Evolutionary conservation across 306 rosid genomes (phyloP), one percentile per base, ranked within the genome.

Genomic region (Lotus japonicus): DNA sequence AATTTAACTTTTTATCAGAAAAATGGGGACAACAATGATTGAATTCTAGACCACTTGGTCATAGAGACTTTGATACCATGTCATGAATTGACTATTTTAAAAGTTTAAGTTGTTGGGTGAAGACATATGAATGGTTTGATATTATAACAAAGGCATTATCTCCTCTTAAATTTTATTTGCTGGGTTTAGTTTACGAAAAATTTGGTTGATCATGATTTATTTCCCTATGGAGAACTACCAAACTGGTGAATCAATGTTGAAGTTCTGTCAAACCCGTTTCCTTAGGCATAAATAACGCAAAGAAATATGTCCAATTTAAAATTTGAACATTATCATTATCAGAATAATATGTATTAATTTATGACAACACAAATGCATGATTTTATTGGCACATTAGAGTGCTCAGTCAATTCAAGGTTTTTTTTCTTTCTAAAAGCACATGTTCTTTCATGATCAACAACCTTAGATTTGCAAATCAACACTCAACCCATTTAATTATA

Each of bases 401-500:
- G 48, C 28, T 65, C n/a, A n/a, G n/a, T n/a, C n/a, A n/a, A n/a
- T n/a, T n/a, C n/a, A n/a, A n/a, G n/a, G n/a, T n/a, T n/a, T n/a
- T n/a, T n/a, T n/a, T n/a, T n/a, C n/a, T n/a, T n/a, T n/a, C n/a
- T n/a, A n/a, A n/a, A 62, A 62, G 36, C 33, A 51, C 45, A 11
- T 35, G 51, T 43, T 66, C 46, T 33, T 75, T 56, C 44, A n/a
- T 55, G 54, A 21, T 33, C 43, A 52, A 13, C 67, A 46, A 66
- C 51, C 17, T 13, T 17, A 21, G 16, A 35, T 58, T 66, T 49
- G 4, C 23, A 7, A 60, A 42, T 19, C 23, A 14, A 15, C n/a
- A 11, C 14, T 54, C 11, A 33, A 45, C 26, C 31, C 72, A 69
- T 77, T 59, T 70, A 68, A 46, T 64, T 50, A 38, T 16, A 43